phyloP scores from a whole-genome alignment of 768 basidiomycete species.

The Russula dissimulans region DNA sequence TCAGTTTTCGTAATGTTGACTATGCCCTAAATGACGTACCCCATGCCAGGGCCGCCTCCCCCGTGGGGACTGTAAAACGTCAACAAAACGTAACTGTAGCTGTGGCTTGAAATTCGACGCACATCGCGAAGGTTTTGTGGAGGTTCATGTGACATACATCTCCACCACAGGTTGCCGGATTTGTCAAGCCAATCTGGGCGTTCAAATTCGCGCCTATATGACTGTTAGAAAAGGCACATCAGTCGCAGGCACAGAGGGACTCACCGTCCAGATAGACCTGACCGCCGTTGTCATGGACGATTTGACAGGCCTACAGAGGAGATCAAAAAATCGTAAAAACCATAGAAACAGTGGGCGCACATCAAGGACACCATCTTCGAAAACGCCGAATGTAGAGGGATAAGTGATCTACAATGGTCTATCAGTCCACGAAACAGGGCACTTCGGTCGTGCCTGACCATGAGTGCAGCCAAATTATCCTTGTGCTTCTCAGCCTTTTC shows the following conservation, averaged over 20 bases:
- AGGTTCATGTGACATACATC: constrained; percentile 98
- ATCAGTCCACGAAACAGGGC: constrained; percentile 10
- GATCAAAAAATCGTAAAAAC: constrained; percentile 4
- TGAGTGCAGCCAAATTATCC: constrained; percentile 89
- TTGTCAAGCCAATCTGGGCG: constrained; percentile 87
- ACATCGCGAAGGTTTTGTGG: constrained; percentile 98
- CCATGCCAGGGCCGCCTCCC: constrained; percentile 94
- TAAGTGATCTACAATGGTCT: constrained; percentile 69
- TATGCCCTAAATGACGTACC: constrained; percentile 36
- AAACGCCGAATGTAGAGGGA: constrained; percentile 96
- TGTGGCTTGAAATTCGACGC: constrained; percentile 23
- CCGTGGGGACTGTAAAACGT: constrained; percentile 69
- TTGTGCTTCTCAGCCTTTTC: constrained; percentile 86
- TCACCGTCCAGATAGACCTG: constrained; percentile 93
- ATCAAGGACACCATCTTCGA: constrained; percentile 82
- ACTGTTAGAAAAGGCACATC: neutral
- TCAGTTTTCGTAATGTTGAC: constrained; percentile 2
- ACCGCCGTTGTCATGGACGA: constrained; percentile 90
- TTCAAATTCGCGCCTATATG: constrained; percentile 76
- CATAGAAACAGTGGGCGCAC: constrained; percentile 28
- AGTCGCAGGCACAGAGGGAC: neutral
- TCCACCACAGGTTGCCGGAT: constrained; percentile 89
- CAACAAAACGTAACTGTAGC: neutral
- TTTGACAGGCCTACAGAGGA: constrained; percentile 64
- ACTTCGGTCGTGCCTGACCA: constrained; percentile 40